Evolutionary conservation across 805 yeast species (phyloP).

Genomic region (Wickerhamomyces ciferrii): DNA sequence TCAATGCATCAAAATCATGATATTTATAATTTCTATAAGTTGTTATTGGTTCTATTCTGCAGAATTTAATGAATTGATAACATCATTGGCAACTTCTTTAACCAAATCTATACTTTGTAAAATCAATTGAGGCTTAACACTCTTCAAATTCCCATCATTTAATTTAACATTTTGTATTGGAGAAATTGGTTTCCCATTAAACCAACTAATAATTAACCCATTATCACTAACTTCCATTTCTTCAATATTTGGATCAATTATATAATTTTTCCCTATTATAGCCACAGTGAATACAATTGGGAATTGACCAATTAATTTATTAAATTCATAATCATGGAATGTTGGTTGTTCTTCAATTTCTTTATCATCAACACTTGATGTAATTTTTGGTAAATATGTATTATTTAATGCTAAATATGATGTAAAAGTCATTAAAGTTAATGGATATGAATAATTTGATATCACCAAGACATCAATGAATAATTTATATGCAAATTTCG

Average conservation of each 20-base stretch:
- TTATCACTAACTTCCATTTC: conserved; percentile 88
- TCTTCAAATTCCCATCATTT: conserved; percentile 46
- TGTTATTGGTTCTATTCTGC: too few species aligned
- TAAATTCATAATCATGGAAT: conserved; percentile 81
- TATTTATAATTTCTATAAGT: too few species aligned
- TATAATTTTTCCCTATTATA: conserved; percentile 55
- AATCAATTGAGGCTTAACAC: conserved; percentile 44
- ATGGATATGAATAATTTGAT: conserved; percentile 74
- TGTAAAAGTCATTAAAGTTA: conserved; percentile 75
- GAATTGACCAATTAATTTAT: conserved; percentile 53
- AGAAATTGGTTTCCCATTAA: conserved; percentile 57
- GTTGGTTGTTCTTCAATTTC: conserved; percentile 82
- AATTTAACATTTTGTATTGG: conserved; percentile 71
- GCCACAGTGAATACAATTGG: conserved; percentile 79
- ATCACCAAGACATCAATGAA: conserved; percentile 77
- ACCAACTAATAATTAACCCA: conserved; percentile 73
- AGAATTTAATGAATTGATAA: conserved; percentile 29
- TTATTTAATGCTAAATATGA: conserved; percentile 76
- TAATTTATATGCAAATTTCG: conserved; percentile 70
- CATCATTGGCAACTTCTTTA: conserved; percentile 53
- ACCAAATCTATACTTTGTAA: conserved; percentile 53
- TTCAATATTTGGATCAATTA: conserved; percentile 83
- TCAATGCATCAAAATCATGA: too few species aligned
- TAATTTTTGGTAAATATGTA: conserved; percentile 67
- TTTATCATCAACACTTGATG: conserved; percentile 60